These are phyloP conservation scores for Allomyces macrogynus DNA, from an alignment of 192 early-diverging fungal species.

Conservation along the genomic window DNA sequence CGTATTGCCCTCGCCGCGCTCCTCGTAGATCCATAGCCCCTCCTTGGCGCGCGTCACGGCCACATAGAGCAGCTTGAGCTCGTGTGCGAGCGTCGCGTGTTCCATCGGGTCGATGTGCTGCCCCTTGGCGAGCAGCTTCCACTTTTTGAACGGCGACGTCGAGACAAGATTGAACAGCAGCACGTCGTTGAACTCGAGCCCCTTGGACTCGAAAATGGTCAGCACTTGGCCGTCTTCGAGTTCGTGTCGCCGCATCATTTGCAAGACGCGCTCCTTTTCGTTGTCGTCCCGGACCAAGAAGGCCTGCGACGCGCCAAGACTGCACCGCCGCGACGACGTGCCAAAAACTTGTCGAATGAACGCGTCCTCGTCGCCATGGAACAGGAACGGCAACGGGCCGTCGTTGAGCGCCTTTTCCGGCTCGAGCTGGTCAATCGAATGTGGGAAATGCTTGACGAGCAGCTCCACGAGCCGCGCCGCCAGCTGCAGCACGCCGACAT, in stretches of 20 bases:
- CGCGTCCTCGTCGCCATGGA: conserved; percentile 52
- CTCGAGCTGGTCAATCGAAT: conserved; percentile 65
- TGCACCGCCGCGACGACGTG: conserved; percentile 79
- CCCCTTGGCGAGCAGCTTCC: too few relatives aligned
- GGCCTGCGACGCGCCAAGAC: conserved; percentile 49
- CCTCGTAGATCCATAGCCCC: conserved; percentile 28
- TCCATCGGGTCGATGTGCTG: too few relatives aligned
- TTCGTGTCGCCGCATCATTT: conserved; percentile 46
- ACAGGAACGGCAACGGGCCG: too few relatives aligned
- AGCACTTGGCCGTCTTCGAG: conserved; percentile 63
- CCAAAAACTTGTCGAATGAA: conserved; percentile 86
- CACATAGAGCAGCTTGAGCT: conserved; percentile 41
- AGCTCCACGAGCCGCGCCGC: conserved; percentile 72
- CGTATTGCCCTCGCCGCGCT: conserved; percentile 44
- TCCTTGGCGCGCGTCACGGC: conserved; percentile 27
- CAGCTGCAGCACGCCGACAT: conserved; percentile 66
- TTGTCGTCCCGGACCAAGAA: too few relatives aligned
- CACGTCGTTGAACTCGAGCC: too few relatives aligned
- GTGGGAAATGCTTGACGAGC: conserved; percentile 62
- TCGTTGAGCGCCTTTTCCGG: conserved; percentile 40
- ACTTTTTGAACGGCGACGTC: too few relatives aligned
- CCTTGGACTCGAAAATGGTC: too few relatives aligned
- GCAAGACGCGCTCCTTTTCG: too few relatives aligned
- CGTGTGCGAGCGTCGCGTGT: too few relatives aligned
- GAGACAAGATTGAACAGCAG: too few relatives aligned